A percentile compares a stretch with the other conserved stretches of the same genome.
Evolutionary conservation across 2,329 filamentous ascomycete genomes (phyloP).

Genomic region (Ophiocordyceps camponoti-rufipedis): DNA sequence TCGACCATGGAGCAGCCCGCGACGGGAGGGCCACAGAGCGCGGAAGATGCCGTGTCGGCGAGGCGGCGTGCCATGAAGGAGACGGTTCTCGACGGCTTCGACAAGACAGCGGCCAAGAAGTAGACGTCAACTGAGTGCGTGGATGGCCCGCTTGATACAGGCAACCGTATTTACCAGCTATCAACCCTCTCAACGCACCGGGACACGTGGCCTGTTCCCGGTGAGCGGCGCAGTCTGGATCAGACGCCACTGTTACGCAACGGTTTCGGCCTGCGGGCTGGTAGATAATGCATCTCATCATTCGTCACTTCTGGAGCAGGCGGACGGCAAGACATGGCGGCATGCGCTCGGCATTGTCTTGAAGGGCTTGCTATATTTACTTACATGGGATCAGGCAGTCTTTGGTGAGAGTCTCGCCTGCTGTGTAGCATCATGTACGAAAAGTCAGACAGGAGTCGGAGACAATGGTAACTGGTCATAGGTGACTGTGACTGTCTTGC

Average conservation of each 20-base stretch:
- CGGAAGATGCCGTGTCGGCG: conserved; percentile 3
- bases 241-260: background rate
- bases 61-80: conserved; percentile 16
- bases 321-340: background rate
- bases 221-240: background rate
- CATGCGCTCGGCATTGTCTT: background rate
- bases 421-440: background rate
- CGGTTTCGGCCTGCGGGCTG: background rate
- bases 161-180: background rate
- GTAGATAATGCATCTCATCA: background rate
- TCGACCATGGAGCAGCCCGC: conserved; percentile 4
- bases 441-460: background rate
- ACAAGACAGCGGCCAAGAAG: conserved; percentile 15
- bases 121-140: conserved; percentile 4
- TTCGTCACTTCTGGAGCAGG: no score
- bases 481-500: no score
- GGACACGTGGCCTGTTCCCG: background rate
- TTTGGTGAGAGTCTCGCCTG: background rate
- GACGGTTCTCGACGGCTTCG: conserved; percentile 21
- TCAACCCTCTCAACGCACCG: background rate
- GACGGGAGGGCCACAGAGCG: conserved; percentile 3
- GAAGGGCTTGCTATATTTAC: background rate
- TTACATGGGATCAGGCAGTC: background rate
- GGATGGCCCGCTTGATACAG: background rate
- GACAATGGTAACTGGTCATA: background rate